phyloP scores from a whole-genome alignment of 2,329 filamentous ascomycete species.

The Camptophora hylomeconis region DNA sequence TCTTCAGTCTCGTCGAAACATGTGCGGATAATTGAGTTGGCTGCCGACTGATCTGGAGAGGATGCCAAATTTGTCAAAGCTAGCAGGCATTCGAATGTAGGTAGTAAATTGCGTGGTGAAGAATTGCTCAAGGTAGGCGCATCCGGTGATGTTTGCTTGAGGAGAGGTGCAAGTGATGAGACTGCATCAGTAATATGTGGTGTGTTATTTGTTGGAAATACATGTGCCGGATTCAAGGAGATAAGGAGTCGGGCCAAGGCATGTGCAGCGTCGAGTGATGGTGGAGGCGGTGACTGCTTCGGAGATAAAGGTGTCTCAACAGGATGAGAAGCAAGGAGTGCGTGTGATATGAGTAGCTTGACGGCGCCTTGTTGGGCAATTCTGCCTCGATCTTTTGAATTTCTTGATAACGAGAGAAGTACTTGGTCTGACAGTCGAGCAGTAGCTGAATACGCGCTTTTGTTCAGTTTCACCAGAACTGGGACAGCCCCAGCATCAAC shows the following conservation, averaged over 20 bases:
- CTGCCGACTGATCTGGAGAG: constrained; percentile 29
- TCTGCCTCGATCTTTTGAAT: constrained; percentile 58
- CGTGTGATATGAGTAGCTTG: constrained; percentile 63
- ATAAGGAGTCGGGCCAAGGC: constrained; percentile 76
- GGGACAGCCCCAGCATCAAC: constrained; percentile 69
- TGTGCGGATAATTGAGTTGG: constrained; percentile 60
- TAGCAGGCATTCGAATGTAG: constrained; percentile 79
- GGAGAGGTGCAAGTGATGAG: constrained; percentile 62
- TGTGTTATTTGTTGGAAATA: constrained; percentile 68
- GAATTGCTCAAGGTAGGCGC: constrained; percentile 29
- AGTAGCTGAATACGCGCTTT: constrained; percentile 55
- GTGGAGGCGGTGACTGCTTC: constrained; percentile 4
- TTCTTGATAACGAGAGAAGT: constrained; percentile 62
- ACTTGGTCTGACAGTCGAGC: constrained; percentile 63
- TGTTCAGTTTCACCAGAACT: constrained; percentile 62
- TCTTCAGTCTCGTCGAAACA: constrained; percentile 73
- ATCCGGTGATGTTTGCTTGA: constrained; percentile 47
- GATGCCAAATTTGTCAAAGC: constrained; percentile 91
- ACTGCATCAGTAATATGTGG: constrained; percentile 66
- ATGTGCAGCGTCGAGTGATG: constrained; percentile 49
- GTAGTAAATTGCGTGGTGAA: constrained; percentile 60
- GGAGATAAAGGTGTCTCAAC: constrained; percentile 1
- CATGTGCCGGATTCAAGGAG: constrained; percentile 68
- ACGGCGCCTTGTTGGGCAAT: constrained; percentile 91
- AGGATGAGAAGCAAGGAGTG: constrained; percentile 23